Evolutionary conservation across 2,329 filamentous ascomycete genomes (phyloP), one percentile per base, ranked within the genome.

Genomic region (Penicillium crustosum): DNA sequence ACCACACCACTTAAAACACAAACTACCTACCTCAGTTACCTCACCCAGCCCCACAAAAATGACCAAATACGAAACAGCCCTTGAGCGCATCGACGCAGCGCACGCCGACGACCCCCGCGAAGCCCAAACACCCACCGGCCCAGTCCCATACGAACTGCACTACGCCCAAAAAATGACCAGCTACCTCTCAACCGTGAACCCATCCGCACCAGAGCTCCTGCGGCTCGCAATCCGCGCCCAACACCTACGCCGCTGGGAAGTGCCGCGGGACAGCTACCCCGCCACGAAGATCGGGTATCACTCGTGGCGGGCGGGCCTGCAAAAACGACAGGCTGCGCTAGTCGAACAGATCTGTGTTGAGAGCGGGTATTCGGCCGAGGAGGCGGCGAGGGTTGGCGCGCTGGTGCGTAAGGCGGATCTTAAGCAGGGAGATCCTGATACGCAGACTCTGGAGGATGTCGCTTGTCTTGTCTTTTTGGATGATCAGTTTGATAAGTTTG

Each of bases 401-500:
- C 76, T 94, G 73, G 88, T 96, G 53, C 81, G 89, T 60, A 95
- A 96, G 76, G 89, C 94, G 71, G 86, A 86, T 55, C 76, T 95
- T 65, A 82, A 81, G 69, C 77, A 78, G 53, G 71, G 69, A 17
- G 71, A 74, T 50, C 68, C 75, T 25, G 78, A 81, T 58, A 86
- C 88, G 54, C 89, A 93, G 78, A 81, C 85, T 7, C 79, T 96
- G 61, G 91, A 95, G 78, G 91, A 95, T 76, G 89, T 91, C 45
- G 91, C 91, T 3, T 95, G 91, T 70, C 77, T 96, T 55, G 91
- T 95, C 29, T 96, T 96, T 72, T 76, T 96, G 63, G 91, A 94
- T 71, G 90, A 93, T 71, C 89, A 94, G 70, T 89, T 95, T 62
- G 91, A 93, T 67, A 84, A 83, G 50, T 96, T 94, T 75, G 88